phyloP scores from a whole-genome alignment of 164 flowering plant genomes.

The Berberis thunbergii region DNA sequence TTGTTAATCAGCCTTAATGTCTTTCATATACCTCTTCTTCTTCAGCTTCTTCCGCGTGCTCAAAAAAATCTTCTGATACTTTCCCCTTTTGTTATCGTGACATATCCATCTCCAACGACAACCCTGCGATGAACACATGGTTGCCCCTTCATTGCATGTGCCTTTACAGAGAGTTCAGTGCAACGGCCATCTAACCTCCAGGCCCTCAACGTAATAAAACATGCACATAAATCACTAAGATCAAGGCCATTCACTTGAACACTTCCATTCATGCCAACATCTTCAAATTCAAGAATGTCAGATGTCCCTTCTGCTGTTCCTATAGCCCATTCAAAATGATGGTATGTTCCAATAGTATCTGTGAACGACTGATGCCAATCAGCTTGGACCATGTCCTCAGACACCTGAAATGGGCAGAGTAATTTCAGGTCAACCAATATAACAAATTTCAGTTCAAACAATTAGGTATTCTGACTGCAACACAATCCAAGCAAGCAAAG shows the following conservation, averaged over 20 bases:
- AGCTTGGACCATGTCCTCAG: constrained; percentile 58
- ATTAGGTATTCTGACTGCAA: too few species aligned
- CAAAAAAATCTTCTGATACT: constrained; percentile 84
- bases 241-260: constrained; percentile 71
- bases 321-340: constrained; percentile 96
- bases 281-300: constrained; percentile 82
- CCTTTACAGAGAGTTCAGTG: constrained; percentile 83
- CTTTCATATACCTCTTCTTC: constrained; percentile 80
- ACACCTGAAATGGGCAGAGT: constrained; percentile 43
- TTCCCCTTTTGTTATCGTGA: constrained; percentile 80
- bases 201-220: constrained; percentile 87
- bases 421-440: constrained; percentile 3
- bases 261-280: constrained; percentile 81
- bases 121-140: constrained; percentile 95
- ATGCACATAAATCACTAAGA: constrained; percentile 64
- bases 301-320: constrained; percentile 94
- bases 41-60: constrained; percentile 98
- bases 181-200: constrained; percentile 90
- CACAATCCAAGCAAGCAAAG: too few species aligned
- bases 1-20: neutral
- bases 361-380: constrained; percentile 87
- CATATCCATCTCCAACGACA: constrained; percentile 88
- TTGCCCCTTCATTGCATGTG: constrained; percentile 90
- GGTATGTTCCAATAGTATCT: constrained; percentile 66
- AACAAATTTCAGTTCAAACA: neutral